Evolutionary conservation across 2,329 filamentous ascomycete species (phyloP).

Genomic region (Penicillium italicum): DNA sequence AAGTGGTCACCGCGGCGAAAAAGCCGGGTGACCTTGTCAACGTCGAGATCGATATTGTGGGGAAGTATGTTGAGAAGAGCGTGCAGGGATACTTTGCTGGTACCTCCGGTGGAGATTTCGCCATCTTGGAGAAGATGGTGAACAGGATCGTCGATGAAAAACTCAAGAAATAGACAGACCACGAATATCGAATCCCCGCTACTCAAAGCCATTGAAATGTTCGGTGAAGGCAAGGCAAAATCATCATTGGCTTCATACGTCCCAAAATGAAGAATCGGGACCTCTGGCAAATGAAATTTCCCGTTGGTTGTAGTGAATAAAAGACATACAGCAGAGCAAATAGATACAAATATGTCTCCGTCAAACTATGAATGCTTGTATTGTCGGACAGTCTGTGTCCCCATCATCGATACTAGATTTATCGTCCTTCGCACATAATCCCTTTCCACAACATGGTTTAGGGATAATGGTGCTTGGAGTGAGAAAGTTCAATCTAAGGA

Average conservation of each 20-base stretch:
- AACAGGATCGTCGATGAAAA: conserved; percentile 70
- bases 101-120: conserved; percentile 39
- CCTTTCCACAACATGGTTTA: not conserved
- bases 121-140: conserved; percentile 68
- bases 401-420: too few relatives aligned
- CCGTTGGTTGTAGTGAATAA: not conserved
- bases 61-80: conserved; percentile 68
- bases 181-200: not conserved
- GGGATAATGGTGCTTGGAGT: not conserved
- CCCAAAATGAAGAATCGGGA: not conserved
- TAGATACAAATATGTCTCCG: too few relatives aligned
- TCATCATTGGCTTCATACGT: not conserved
- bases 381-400: too few relatives aligned
- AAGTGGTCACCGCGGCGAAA: conserved; percentile 79
- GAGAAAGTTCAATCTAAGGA: not conserved
- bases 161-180: conserved; percentile 42
- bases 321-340: not conserved
- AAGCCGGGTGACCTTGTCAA: conserved; percentile 77
- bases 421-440: too few relatives aligned
- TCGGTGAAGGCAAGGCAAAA: not conserved
- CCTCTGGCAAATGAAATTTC: not conserved
- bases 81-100: conserved; percentile 70
- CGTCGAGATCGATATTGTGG: conserved; percentile 85
- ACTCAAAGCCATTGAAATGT: not conserved
- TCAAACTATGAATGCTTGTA: too few relatives aligned